A percentile compares a stretch with the other conserved stretches of the same genome.
Conservation (phyloP, 768 basidiomycete species). For the Naematelia aurantialba region DNA sequence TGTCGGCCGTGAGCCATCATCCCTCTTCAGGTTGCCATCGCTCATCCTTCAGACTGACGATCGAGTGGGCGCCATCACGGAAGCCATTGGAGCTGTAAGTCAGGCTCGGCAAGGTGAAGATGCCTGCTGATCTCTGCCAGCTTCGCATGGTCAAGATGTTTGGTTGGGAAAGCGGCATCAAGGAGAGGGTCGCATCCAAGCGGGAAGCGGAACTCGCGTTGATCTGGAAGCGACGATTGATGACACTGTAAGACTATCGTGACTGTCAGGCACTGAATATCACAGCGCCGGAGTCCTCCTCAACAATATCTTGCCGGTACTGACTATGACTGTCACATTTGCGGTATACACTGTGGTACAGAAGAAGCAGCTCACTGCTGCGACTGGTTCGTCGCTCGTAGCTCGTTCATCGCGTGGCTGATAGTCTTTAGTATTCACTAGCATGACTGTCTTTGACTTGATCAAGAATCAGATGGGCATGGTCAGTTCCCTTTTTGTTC, state of each 20-base stretch:
- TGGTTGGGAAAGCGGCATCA: constrained; percentile 57
- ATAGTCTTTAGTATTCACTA: constrained; percentile 54
- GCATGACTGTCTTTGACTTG: constrained; percentile 63
- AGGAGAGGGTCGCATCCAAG: constrained; percentile 57
- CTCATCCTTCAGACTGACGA: constrained; percentile 55
- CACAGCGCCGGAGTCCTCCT: constrained; percentile 22
- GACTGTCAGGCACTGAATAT: not conserved
- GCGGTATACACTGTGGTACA: constrained; percentile 57
- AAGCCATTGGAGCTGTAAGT: constrained; percentile 45
- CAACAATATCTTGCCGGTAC: constrained; percentile 62
- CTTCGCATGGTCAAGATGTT: constrained; percentile 70
- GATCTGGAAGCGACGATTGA: constrained; percentile 58
- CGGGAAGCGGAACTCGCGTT: constrained; percentile 62
- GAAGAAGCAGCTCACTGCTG: constrained; percentile 51
- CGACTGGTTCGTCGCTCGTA: constrained; percentile 35
- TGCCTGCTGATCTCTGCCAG: constrained; percentile 5
- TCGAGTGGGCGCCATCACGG: constrained; percentile 61
- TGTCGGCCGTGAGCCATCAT: constrained; percentile 53
- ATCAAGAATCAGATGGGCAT: constrained; percentile 55
- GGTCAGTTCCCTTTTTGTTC: constrained; percentile 14
- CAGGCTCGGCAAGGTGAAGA: not conserved
- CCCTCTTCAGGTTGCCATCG: not conserved
- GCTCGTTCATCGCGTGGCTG: not conserved
- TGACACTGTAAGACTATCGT: constrained; percentile 54
- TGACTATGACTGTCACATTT: constrained; percentile 66